A percentile compares a stretch with the other conserved stretches of the same genome.
Conservation (phyloP, 2,329 filamentous ascomycete genomes). For the Celoporthe dispersa region DNA sequence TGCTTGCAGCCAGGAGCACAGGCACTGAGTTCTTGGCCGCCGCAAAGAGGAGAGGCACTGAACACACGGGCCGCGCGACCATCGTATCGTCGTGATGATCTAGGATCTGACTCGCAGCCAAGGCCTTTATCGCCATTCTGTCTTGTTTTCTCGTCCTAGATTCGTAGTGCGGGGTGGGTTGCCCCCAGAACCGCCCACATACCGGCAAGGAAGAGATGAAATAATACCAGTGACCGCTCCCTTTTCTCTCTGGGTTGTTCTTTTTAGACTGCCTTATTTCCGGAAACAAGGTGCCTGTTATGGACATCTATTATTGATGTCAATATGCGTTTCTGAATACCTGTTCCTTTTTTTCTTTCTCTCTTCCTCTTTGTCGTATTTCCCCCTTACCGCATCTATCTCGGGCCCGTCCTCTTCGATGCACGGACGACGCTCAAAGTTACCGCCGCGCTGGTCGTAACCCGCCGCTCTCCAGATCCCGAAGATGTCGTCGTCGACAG, state of each 20-base stretch:
- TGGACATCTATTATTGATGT: not conserved
- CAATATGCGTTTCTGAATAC: not conserved
- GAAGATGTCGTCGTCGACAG: slow-evolving; percentile 9
- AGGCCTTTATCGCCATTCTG: not conserved
- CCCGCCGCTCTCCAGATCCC: not conserved
- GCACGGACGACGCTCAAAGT: not conserved
- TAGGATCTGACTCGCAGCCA: not conserved
- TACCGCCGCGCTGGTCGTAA: slow-evolving; percentile 3
- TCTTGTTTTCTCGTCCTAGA: not conserved
- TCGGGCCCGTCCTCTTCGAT: not conserved
- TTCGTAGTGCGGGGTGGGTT: not conserved
- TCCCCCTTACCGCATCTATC: not conserved
- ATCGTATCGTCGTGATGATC: not conserved
- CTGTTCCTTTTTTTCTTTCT: not conserved
- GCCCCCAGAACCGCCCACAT: not conserved
- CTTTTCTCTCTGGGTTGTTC: not conserved
- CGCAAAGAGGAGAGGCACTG: not conserved
- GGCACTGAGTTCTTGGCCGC: not conserved
- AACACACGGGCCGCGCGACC: not conserved
- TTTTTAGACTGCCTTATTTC: not conserved
- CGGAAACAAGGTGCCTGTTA: not conserved
- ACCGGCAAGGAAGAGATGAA: not conserved
- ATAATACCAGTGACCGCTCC: not conserved
- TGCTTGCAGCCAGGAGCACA: not conserved
- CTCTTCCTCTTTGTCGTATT: too few relatives aligned